A percentile compares a stretch with the other conserved stretches of the same genome.
phyloP scores from a whole-genome alignment of 208 protist species.

The Trypanosomatidae sp. region DNA sequence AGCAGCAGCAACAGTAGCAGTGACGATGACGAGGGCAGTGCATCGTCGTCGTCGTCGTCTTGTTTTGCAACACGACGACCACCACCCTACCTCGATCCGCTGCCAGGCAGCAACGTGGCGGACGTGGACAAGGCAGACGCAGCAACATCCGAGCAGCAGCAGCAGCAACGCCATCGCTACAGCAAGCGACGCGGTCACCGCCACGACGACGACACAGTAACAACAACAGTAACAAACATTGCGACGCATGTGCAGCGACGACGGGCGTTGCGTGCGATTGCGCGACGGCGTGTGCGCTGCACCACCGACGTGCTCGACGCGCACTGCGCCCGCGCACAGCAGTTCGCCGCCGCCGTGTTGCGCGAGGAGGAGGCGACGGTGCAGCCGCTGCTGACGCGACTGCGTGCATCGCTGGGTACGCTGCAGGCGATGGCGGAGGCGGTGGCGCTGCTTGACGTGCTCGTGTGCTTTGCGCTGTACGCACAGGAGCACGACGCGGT shows the following conservation, averaged over 20 bases:
- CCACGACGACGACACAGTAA: background rate
- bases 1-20: too few species aligned
- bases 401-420: constrained; percentile 37
- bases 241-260: too few species aligned
- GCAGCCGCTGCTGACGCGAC: constrained; percentile 32
- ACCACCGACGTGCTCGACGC: constrained; percentile 60
- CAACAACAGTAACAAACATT: too few species aligned
- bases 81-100: too few species aligned
- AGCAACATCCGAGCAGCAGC: too few species aligned
- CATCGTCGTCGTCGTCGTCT: too few species aligned
- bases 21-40: too few species aligned
- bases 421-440: constrained; percentile 78
- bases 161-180: background rate
- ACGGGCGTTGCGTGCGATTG: constrained; percentile 1
- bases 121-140: too few species aligned
- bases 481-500: constrained; percentile 21
- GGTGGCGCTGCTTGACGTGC: constrained; percentile 82
- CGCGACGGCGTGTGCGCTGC: constrained; percentile 33
- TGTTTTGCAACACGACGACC: too few species aligned
- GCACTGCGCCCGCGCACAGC: constrained; percentile 36
- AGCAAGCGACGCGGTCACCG: background rate
- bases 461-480: constrained; percentile 59
- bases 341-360: constrained; percentile 53
- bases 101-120: too few species aligned
- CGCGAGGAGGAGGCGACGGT: constrained; percentile 31